These are phyloP conservation scores for Linnemannia schmuckeri DNA, from an alignment of 192 early-diverging fungal genomes.

Conservation along the genomic window DNA sequence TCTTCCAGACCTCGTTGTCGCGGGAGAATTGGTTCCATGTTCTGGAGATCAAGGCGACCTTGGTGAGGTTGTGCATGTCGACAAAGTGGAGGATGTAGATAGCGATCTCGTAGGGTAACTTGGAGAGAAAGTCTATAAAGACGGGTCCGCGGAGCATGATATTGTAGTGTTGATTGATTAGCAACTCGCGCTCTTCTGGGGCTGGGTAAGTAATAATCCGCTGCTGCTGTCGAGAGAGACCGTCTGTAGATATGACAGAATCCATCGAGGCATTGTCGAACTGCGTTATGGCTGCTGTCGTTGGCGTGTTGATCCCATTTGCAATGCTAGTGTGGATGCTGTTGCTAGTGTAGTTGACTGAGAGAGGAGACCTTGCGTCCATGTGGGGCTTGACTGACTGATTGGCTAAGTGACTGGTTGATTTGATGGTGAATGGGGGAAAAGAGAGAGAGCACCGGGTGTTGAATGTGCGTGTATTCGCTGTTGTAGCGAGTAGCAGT, in stretches of 20 bases:
- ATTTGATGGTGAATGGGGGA: neutral
- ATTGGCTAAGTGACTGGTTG: neutral
- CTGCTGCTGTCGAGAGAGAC: neutral
- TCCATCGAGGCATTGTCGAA: neutral
- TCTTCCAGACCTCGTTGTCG: constrained; percentile 84
- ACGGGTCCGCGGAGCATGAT: constrained; percentile 26
- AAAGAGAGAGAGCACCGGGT: neutral
- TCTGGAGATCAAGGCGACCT: constrained; percentile 71
- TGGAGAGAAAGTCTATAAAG: constrained; percentile 69
- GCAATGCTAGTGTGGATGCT: neutral
- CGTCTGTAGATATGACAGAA: neutral
- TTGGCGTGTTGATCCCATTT: neutral
- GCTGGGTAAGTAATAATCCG: constrained; percentile 11
- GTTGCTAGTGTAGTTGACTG: neutral
- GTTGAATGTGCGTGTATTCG: neutral
- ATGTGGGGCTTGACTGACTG: neutral
- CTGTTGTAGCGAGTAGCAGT: neutral
- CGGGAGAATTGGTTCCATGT: constrained; percentile 74
- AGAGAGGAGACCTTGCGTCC: neutral
- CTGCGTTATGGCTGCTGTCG: neutral
- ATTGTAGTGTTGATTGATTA: constrained; percentile 30
- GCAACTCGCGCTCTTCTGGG: neutral
- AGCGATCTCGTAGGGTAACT: constrained; percentile 82
- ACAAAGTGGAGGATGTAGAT: constrained; percentile 74
- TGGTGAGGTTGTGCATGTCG: constrained; percentile 72